Evolutionary conservation across 108 stramenopile genomes (phyloP).

Genomic region (Ochromonas danica): DNA sequence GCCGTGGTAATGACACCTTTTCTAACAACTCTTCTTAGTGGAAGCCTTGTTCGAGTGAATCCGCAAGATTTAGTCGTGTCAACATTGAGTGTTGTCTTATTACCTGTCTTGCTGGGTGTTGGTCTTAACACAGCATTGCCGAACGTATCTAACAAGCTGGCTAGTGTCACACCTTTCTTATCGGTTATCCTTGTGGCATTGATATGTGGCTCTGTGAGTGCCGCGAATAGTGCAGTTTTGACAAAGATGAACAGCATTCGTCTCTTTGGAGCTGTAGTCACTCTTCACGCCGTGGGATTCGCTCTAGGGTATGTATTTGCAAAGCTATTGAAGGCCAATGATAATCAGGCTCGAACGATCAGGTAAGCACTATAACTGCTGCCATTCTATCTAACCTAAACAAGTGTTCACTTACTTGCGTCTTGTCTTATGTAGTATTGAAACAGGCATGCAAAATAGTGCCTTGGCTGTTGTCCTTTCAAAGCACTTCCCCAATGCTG

Average conservation of each 20-base stretch:
- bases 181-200: constrained; percentile 65
- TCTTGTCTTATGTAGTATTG: too few relatives aligned
- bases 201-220: constrained; percentile 87
- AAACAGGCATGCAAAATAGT: constrained; percentile 92
- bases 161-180: constrained; percentile 76
- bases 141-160: constrained; percentile 63
- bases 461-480: constrained; percentile 90
- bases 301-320: constrained; percentile 70
- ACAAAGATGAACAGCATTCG: constrained; percentile 9
- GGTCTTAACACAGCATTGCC: constrained; percentile 48
- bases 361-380: constrained; percentile 36
- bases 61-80: constrained; percentile 58
- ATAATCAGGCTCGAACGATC: constrained; percentile 70
- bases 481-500: constrained; percentile 72
- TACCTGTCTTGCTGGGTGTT: constrained; percentile 80
- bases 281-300: constrained; percentile 76
- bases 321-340: constrained; percentile 53
- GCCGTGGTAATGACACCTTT: constrained; percentile 78
- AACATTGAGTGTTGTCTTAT: constrained; percentile 77
- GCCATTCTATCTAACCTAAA: too few relatives aligned
- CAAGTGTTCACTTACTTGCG: too few relatives aligned
- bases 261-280: constrained; percentile 64
- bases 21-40: constrained; percentile 73
- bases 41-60: constrained; percentile 63
- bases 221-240: constrained; percentile 62